Evolutionary conservation across 768 basidiomycete species (phyloP), one percentile per base, ranked within the genome.

Genomic region (Rhizopogon salebrosus): DNA sequence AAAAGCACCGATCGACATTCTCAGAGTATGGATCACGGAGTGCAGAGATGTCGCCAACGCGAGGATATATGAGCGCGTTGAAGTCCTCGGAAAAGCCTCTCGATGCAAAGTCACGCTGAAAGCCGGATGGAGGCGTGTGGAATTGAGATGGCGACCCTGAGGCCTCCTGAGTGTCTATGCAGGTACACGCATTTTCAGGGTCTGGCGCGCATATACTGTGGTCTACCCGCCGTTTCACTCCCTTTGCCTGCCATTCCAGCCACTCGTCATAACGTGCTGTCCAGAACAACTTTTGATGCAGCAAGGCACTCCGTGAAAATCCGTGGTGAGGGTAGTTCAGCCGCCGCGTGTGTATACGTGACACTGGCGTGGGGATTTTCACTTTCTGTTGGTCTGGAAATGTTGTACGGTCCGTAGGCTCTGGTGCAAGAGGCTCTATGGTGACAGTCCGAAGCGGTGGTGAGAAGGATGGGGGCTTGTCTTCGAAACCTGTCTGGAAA

Each of bases 281-380:
- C 86, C 86, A 88, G 57, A 88, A 76, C 64, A 69, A 78, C 61
- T 85, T 87, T 57, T 79, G 65, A 59, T 85, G 77, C 13, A 73
- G 67, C 34, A 88, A 74, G 2, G 81, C 80, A 54, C 76, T 78
- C 16, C 79, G 78, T 11, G 85, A 87, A 56, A 82, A 75, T 2
- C 86, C 86, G 60, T 80, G 85, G 55, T 88, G 74, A 6, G 63
- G 61, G 57, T 80, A 81, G 29, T 66, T 61, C 55, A 77, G 77
- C 24, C 77, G 75, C 59, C 67, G 67, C 50, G 49, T 34, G 39
- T 63, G 40, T 54, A 26, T 35, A 22, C 51, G 58, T 46, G 41
- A 37, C 14, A 55, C 53, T 24, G 24, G 52, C 10, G 39, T 13
- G 41, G 27, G n/a, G 14, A 51, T 55, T 39, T 40, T 53, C 37